phyloP scores from a whole-genome alignment of 2,329 filamentous ascomycete genomes.

The Monilinia laxa region DNA sequence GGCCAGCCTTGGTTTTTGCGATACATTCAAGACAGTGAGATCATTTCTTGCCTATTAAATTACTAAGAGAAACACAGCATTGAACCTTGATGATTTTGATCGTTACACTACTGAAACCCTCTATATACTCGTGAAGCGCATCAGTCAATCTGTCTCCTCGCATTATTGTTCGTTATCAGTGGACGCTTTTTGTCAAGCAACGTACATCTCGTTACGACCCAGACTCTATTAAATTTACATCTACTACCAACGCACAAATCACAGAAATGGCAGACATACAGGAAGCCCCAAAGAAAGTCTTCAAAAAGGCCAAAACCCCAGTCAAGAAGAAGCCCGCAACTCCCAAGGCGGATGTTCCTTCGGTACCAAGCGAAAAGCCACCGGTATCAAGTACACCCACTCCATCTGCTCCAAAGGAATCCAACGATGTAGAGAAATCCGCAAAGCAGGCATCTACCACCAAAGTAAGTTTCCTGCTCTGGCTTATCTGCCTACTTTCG shows the following conservation, averaged over 20 bases:
- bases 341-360: conserved; percentile 1
- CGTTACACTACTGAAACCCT: conserved; percentile 2
- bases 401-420: conserved; percentile 14
- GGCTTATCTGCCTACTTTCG: conserved; percentile 22
- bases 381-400: not conserved
- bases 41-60: conserved; percentile 14
- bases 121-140: conserved; percentile 17
- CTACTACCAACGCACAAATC: not conserved
- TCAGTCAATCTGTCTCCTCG: conserved; percentile 20
- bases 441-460: conserved; percentile 20
- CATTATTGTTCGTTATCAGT: conserved; percentile 18
- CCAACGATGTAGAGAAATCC: conserved; percentile 20
- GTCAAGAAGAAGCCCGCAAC: conserved; percentile 18
- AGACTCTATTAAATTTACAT: conserved; percentile 13
- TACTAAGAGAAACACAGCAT: conserved; percentile 19
- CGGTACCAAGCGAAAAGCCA: conserved; percentile 10
- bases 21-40: conserved; percentile 13
- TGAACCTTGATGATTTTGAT: not conserved
- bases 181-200: conserved; percentile 17
- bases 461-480: conserved; percentile 24
- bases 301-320: conserved; percentile 22
- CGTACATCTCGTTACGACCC: conserved; percentile 10
- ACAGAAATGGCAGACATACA: conserved; percentile 20
- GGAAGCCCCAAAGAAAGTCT: conserved; percentile 23
- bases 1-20: conserved; percentile 3